Evolutionary conservation across 129 eudicot species (phyloP), one percentile per base, ranked within the genome.

Genomic region (Oenanthe sinensis): DNA sequence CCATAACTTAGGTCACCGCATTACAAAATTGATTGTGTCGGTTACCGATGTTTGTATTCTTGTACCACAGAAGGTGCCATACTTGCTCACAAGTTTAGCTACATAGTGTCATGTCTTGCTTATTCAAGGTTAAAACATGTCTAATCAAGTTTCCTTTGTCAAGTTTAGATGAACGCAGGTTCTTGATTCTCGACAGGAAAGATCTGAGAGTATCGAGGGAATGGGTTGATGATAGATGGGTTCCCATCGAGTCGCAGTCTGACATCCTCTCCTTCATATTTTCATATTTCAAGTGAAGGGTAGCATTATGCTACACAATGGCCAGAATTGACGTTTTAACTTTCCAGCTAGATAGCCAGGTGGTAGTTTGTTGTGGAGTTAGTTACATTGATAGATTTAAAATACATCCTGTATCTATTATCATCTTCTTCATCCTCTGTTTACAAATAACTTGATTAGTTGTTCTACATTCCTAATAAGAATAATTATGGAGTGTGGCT

Each of bases 211-310:
- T 20, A 44, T 86, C 95, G 44, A 90, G 80, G 81, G 95, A 90
- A 24, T 90, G 91, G 91, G 52, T 86, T 70, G 81, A 84, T 75
- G 69, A 82, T 49, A 76, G 46, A 28, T 90, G 95, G 95, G 72
- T 84, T 1, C 47, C 82, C 2, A 44, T 88, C 24, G 74, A 85
- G 70, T 36, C 78, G 45, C 87, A 84, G 45, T 85, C 85, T 73
- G 85, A 87, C 47, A 75, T 90, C 40, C 81, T 79, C 22, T 69
- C 81, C 28, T 39, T 78, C 63, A 36, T 90, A 72, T 52, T 74
- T 36, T 78, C 85, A n/a, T 65, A 28, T 37, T 0, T 79, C 42
- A 71, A 14, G 17, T 62, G 81, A 6, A 45, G 37, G 37, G 30
- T 37, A 10, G 3, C 6, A 20, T 52, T 19, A 52, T 19, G 62